phyloP scores from a whole-genome alignment of 2,329 filamentous ascomycete species.

The Nothomitra cinnamomea region DNA sequence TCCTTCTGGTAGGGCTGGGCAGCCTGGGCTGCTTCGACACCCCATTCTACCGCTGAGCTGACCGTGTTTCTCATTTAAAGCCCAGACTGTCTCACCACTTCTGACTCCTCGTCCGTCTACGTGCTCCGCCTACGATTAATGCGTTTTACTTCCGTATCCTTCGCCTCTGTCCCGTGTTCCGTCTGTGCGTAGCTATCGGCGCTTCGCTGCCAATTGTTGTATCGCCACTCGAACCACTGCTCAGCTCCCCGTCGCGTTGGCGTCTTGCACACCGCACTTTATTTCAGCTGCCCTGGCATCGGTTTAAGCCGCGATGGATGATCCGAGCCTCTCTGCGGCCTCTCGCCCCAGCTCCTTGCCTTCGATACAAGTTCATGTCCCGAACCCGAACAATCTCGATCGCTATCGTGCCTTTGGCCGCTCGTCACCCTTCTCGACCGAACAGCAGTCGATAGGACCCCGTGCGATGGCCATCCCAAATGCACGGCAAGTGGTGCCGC shows the following conservation, averaged over 20 bases:
- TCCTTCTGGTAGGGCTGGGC: too few species aligned
- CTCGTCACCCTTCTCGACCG: slow-evolving; percentile 2
- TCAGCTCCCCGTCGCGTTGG: not conserved
- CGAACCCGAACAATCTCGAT: not conserved
- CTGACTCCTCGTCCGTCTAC: not conserved
- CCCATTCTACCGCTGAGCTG: too few species aligned
- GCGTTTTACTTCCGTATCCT: not conserved
- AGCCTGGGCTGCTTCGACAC: too few species aligned
- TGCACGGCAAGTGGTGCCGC: slow-evolving; percentile 34
- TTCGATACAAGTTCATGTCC: slow-evolving; percentile 2
- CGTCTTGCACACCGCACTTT: not conserved
- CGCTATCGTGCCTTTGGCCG: not conserved
- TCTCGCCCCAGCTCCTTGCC: not conserved
- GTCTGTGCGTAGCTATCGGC: not conserved
- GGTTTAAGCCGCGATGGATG: slow-evolving; percentile 2
- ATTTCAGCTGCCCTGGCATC: not conserved
- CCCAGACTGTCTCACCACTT: too few species aligned
- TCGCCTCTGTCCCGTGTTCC: slow-evolving; percentile 1
- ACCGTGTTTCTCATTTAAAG: too few species aligned
- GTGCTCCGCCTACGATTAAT: not conserved
- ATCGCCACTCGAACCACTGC: not conserved
- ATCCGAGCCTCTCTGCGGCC: slow-evolving; percentile 2
- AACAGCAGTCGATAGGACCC: not conserved
- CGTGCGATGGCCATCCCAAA: slow-evolving; percentile 46
- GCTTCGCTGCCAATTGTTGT: slow-evolving; percentile 2